Conservation (phyloP, 73 alveolate genomes). For the Tetrahymena malaccensis region DNA sequence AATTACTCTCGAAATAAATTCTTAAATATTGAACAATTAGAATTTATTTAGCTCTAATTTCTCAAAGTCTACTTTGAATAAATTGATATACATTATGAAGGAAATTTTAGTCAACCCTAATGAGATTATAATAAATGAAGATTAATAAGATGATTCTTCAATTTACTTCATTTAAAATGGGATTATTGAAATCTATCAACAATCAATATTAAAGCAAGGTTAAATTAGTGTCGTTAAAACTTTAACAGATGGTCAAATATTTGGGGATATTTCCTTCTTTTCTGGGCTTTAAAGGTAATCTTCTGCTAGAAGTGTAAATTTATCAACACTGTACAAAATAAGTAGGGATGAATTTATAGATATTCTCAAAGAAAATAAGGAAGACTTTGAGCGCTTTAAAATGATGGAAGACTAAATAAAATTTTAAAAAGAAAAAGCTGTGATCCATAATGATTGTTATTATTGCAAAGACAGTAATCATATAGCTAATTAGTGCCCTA, state of each 20-base stretch:
- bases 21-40: background rate
- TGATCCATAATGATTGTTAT: background rate
- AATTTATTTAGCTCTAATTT: background rate
- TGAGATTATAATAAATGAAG: background rate
- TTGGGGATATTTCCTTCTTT: constrained; percentile 22
- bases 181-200: background rate
- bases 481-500: background rate
- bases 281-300: background rate
- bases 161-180: background rate
- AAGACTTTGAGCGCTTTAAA: constrained; percentile 13
- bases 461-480: background rate
- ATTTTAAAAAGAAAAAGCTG: background rate
- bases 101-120: background rate
- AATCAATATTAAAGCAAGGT: background rate
- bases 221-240: background rate
- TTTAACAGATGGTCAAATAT: background rate
- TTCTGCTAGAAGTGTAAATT: constrained; percentile 11
- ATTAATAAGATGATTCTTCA: background rate
- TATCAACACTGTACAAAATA: constrained; percentile 6
- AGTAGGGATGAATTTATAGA: constrained; percentile 1
- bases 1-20: background rate
- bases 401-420: background rate
- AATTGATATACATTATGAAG: background rate
- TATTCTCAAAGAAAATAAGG: background rate
- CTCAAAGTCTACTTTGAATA: background rate